Evolutionary conservation across 192 early-diverging fungal genomes (phyloP).

Genomic region (Physocladia obscura): DNA sequence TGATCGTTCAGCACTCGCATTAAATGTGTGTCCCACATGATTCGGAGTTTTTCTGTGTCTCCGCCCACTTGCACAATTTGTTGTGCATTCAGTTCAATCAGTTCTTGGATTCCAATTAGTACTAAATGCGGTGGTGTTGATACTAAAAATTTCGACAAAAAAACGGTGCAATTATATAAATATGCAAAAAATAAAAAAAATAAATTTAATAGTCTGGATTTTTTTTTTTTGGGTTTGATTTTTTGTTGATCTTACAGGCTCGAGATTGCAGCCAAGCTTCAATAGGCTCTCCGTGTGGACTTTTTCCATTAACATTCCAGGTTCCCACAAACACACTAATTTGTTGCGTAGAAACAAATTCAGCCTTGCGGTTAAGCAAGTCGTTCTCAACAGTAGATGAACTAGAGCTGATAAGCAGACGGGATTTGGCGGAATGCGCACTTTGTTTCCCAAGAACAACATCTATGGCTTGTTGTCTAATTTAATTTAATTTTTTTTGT

Average conservation of each 20-base stretch:
- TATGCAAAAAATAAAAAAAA: no score
- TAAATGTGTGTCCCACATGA: slow-evolving; percentile 42
- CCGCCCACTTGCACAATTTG: slow-evolving; percentile 47
- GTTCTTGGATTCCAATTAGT: slow-evolving; percentile 92
- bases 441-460: slow-evolving; percentile 66
- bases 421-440: slow-evolving; percentile 5
- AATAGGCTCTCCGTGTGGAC: slow-evolving; percentile 48
- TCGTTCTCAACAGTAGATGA: slow-evolving; percentile 38
- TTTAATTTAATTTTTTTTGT: no score
- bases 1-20: slow-evolving; percentile 29
- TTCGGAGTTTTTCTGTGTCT: slow-evolving; percentile 44
- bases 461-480: slow-evolving; percentile 90
- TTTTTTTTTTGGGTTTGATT: no score
- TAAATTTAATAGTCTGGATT: no score
- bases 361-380: slow-evolving; percentile 21
- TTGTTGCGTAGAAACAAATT: slow-evolving; percentile 59
- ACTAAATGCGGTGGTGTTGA: slow-evolving; percentile 70
- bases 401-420: slow-evolving; percentile 41
- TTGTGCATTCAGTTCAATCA: slow-evolving; percentile 83
- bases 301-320: slow-evolving; percentile 88
- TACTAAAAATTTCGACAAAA: neutral
- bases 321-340: slow-evolving; percentile 80
- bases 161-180: neutral
- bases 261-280: slow-evolving; percentile 64
- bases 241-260: slow-evolving; percentile 14